Base-by-base conservation (phyloP, 257 asterid species). In the Ligustrum vulgare region DNA sequence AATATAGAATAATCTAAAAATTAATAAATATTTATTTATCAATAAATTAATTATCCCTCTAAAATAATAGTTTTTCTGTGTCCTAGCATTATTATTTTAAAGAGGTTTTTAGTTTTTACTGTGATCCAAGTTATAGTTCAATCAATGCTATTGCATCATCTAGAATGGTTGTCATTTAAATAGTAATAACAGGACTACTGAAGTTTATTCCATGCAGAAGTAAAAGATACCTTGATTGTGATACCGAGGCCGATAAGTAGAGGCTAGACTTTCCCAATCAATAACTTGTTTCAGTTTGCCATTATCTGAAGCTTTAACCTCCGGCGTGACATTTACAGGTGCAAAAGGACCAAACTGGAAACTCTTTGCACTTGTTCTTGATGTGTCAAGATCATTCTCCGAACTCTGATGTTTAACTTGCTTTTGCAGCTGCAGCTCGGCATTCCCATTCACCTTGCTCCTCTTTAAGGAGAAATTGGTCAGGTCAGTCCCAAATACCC, bases 331-430 rank as follows among this genome's bases (percentile, higher is more conserved):
- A 73, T 74, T 89, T 67, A 84, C 86, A 70, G 99, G 99, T 23
- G 99, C 96, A 87, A 95, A 95, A 54, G 99, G 99, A 81, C 98
- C 99, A 79, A 89, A 95, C 70, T 88, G 91, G 77, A 86, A 89
- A 77, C 88, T 83, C 80, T 80, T 88, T 34, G 31, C 75, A 67
- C 78, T 77, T 20, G 75, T 37, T 82, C 77, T 80, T 74, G 78
- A 67, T 67, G 56, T 78, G 31, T 82, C 90, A 33, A 76, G 87
- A 78, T 83, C 92, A 66, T 80, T 83, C 68, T 88, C 91, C 13
- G 72, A n/a, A 84, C 67, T 80, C 84, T 89, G 97, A 2, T 81
- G 81, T 73, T 90, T 94, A 70, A 89, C 83, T 60, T 82, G 83
- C 62, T 74, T 56, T 33, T 68, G 80, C 74, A 69, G 56, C 36